These are phyloP conservation scores for Calocybe gangraenosa DNA, from an alignment of 768 basidiomycete genomes.

Conservation along the genomic window DNA sequence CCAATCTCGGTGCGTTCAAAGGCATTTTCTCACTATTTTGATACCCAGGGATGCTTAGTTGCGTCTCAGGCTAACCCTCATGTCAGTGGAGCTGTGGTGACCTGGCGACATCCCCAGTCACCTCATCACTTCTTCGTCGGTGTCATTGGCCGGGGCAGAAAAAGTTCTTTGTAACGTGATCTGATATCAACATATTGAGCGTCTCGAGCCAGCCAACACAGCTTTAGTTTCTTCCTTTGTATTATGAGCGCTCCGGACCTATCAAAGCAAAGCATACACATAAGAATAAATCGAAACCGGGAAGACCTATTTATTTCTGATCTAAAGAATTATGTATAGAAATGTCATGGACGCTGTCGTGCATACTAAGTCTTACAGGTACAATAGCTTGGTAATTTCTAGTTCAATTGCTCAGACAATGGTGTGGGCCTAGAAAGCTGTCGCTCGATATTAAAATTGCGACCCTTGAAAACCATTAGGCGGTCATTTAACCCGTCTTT, in stretches of 20 bases:
- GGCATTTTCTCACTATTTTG: conserved; percentile 13
- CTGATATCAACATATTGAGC: neutral
- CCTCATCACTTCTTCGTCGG: conserved; percentile 4
- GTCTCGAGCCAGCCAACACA: neutral
- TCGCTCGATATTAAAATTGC: conserved; percentile 1
- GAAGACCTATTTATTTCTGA: too few relatives aligned
- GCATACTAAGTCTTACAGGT: too few relatives aligned
- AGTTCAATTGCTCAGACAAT: conserved; percentile 1
- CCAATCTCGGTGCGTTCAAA: conserved; percentile 12
- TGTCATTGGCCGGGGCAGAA: neutral
- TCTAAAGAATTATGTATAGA: too few relatives aligned
- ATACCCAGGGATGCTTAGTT: conserved; percentile 8
- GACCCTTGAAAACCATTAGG: conserved; percentile 2
- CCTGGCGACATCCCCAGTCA: conserved; percentile 6
- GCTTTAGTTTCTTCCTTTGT: too few relatives aligned
- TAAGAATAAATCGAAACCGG: too few relatives aligned
- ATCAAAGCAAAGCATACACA: too few relatives aligned
- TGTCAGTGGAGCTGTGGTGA: conserved; percentile 10
- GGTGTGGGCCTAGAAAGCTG: neutral
- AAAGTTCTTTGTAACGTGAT: neutral
- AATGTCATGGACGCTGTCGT: too few relatives aligned
- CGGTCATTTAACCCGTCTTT: conserved; percentile 7
- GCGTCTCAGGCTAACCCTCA: conserved; percentile 10
- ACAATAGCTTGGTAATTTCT: too few relatives aligned
- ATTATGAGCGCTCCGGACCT: too few relatives aligned